Base-by-base conservation (phyloP, 225 moss, liverwort and hornwort genomes). In the Polytrichum formosum region DNA sequence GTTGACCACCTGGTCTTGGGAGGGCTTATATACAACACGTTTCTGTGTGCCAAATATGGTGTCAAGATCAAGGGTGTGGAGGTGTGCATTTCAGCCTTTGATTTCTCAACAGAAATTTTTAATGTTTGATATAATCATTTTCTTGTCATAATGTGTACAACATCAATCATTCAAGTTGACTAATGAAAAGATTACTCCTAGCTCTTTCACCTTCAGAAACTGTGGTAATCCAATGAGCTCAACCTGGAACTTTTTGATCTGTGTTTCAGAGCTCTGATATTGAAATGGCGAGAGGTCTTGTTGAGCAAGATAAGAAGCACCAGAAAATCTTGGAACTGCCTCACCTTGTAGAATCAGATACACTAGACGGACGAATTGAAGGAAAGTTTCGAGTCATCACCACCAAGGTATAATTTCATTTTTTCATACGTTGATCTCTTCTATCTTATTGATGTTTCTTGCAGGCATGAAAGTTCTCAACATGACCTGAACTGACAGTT, bases 311-410 rank as follows among this genome's bases (percentile, higher is more conserved):
- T 83, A 85, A 78, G 75, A 67, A 55, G 4, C 82, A 91, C n/a
- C 75, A 70, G 61, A 95, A 92, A 74, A 75, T 95, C 56, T 68
- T 95, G 72, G 92, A 95, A 71, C 77, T 95, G 35, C 86, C 90
- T 22, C 55, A 74, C 28, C 18, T 92, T 28, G 86, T 95, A 55
- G 95, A 95, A 68, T 85, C 89, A 46, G 92, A 90, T 60, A 92
- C 90, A 1, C 76, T 95, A 68, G 86, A 92, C 55, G 90, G 90
- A 55, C 91, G 92, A 56, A 63, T 80, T 58, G 86, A 91, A 79
- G 91, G 95, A 30, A 83, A 90, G 66, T 91, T 81, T 74, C 86
- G 92, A 70, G 86, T 85, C 54, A 64, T 95, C 33, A 53, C 78
- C 70, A 87, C 84, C n/a, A 92, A 91, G 91, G 92, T 94, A 74